Conservation (phyloP, 2,329 filamentous ascomycete species). For the Diaporthe sp. region DNA sequence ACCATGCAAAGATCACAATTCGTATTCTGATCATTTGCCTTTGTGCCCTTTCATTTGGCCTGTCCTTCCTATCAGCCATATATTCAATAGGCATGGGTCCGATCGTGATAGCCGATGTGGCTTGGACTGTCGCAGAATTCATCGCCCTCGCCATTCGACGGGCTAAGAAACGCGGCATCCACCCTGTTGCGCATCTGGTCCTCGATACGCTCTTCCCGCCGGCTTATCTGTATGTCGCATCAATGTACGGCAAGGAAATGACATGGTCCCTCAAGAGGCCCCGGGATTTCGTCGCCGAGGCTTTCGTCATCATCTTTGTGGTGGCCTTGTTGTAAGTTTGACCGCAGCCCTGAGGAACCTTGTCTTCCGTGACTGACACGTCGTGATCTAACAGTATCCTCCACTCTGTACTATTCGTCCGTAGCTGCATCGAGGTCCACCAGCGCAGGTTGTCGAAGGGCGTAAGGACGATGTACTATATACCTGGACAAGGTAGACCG, state of each 20-base stretch:
- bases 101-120: neutral
- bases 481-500: neutral
- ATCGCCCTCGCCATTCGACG: neutral
- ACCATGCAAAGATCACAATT: neutral
- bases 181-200: neutral
- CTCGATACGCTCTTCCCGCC: neutral
- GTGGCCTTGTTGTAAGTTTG: neutral
- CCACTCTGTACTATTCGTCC: neutral
- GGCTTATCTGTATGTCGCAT: neutral
- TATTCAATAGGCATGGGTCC: neutral
- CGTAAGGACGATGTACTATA: neutral
- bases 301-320: neutral
- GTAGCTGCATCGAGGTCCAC: conserved; percentile 6
- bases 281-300: neutral
- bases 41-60: neutral
- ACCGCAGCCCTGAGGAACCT: fast-evolving
- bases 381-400: neutral
- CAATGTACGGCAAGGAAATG: neutral
- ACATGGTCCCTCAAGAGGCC: too few species aligned
- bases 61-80: neutral
- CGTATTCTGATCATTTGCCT: neutral
- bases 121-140: neutral
- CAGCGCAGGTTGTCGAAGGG: neutral
- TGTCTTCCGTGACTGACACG: neutral
- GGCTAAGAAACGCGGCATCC: conserved; percentile 3